Evolutionary conservation across 345 rosid genomes (phyloP), one percentile per base, ranked within the genome.

Genomic region (Linum tenue): DNA sequence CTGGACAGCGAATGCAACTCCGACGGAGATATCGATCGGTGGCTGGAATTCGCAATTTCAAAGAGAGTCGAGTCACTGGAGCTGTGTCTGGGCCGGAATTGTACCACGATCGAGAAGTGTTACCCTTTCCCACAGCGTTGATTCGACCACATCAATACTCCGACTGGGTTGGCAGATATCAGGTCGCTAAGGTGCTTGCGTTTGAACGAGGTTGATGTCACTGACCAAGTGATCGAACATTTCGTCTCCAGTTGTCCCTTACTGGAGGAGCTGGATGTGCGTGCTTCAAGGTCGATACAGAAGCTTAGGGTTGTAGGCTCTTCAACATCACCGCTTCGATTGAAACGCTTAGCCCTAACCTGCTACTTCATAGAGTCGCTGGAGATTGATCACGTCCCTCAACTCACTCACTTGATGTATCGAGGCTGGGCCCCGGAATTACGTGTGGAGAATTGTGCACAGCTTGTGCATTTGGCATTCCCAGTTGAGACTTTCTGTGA

Each of bases 61-160:
- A 70, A 51, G 64, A 58, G 31, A 39, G 74, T 65, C 15, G 44
- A 60, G 60, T 57, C 37, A 42, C 69, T 70, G 14, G 63, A 70
- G n/a, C 39, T 64, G 50, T 51, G 44, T 3, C 60, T 64, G n/a
- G 44, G 7, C 44, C 44, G 44, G 38, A 2, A 3, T n/a, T 1
- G 38, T 11, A 7, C 5, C 16, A 8, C 39, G 57, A 42, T 16
- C 42, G 31, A 55, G n/a, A n/a, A 2, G 55, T 3, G 3, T 7
- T 3, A 41, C 44, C 44, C 44, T 3, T 41, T 41, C 37, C 8
- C 39, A 15, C 2, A 60, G 2, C 5, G 41, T n/a, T 57, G 56
- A 56, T n/a, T 50, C 56, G 7, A 62, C 65, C 62, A 65, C 65
- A 2, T 10, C 9, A 50, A 53, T 10, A 17, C 15, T 3, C 2